Evolutionary conservation across 2,329 filamentous ascomycete genomes (phyloP).

Genomic region (Cryoendolithus antarcticus): DNA sequence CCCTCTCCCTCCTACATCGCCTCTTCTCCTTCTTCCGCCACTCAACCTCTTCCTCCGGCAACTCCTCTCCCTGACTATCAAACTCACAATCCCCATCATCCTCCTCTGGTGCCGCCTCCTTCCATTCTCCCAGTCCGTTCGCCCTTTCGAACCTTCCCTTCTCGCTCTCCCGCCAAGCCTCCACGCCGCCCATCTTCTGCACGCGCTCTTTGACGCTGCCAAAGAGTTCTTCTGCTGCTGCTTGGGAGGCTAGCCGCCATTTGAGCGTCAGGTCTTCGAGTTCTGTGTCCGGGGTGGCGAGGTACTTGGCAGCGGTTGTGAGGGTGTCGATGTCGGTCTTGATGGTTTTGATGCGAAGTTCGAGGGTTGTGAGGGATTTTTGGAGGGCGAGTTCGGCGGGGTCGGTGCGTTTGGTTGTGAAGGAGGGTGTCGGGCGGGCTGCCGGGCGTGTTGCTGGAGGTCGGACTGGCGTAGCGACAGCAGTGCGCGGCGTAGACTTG

Average conservation of each 20-base stretch:
- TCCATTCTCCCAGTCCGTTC: conserved; percentile 18
- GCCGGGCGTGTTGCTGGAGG: too few relatives aligned
- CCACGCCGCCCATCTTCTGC: conserved; percentile 50
- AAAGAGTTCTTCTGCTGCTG: conserved; percentile 58
- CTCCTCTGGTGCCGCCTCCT: conserved; percentile 19
- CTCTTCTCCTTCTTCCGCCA: conserved; percentile 37
- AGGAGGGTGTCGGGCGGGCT: too few relatives aligned
- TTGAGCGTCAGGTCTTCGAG: conserved; percentile 43
- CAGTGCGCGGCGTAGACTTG: too few relatives aligned
- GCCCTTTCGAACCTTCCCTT: conserved; percentile 19
- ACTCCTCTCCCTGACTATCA: conserved; percentile 21
- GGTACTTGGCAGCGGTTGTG: conserved; percentile 41
- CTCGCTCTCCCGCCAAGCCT: conserved; percentile 35
- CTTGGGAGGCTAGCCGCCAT: conserved; percentile 49
- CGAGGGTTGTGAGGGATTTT: conserved; percentile 14
- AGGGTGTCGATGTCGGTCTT: conserved; percentile 38
- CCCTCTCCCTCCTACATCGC: conserved; percentile 37
- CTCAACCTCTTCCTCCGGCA: conserved; percentile 28
- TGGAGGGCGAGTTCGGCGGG: conserved; percentile 15
- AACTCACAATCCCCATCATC: conserved; percentile 25
- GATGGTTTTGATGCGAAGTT: conserved; percentile 27
- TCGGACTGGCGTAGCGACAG: too few relatives aligned
- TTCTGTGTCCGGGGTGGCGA: conserved; percentile 37
- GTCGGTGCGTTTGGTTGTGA: conserved; percentile 8
- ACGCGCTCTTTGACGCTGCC: conserved; percentile 46